Percentiles rank a stretch among this genome's conserved stretches.
phyloP scores from a whole-genome alignment of 2,329 filamentous ascomycete genomes.

The Diaporthe batatas region DNA sequence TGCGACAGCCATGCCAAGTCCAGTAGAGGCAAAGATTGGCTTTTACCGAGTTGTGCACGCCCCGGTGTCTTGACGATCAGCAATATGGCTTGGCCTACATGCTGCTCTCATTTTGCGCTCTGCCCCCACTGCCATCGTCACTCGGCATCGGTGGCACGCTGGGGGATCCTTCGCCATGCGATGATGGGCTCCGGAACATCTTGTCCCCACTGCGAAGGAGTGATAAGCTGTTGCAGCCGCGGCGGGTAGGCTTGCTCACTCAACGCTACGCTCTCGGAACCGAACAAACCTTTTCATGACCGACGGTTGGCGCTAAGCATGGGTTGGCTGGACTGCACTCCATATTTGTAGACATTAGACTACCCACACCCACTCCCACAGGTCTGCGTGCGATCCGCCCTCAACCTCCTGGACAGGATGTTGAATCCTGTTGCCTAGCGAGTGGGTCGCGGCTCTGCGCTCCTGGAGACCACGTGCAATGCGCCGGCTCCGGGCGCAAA shows the following conservation, averaged over 20 bases:
- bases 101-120: conserved; percentile 10
- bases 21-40: not conserved
- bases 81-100: not conserved
- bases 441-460: conserved; percentile 10
- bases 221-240: conserved; percentile 28
- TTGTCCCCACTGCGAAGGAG: conserved; percentile 21
- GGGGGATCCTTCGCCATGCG: conserved; percentile 34
- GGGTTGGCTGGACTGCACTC: conserved; percentile 19
- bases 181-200: not conserved
- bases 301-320: conserved; percentile 31
- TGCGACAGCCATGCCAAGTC: conserved; percentile 5
- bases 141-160: conserved; percentile 23
- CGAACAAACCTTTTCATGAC: conserved; percentile 35
- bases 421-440: conserved; percentile 28
- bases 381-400: not conserved
- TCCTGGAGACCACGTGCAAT: conserved; percentile 1
- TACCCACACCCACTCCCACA: conserved; percentile 16
- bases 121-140: conserved; percentile 18
- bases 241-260: conserved; percentile 3
- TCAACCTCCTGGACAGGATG: conserved; percentile 10
- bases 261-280: conserved; percentile 32
- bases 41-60: not conserved
- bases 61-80: conserved; percentile 18
- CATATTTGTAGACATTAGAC: conserved; percentile 13
- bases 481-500: not conserved